Evolutionary conservation across 208 protist genomes (phyloP), one percentile per base, ranked within the genome.

Genomic region (Leishmania aethiopica): DNA sequence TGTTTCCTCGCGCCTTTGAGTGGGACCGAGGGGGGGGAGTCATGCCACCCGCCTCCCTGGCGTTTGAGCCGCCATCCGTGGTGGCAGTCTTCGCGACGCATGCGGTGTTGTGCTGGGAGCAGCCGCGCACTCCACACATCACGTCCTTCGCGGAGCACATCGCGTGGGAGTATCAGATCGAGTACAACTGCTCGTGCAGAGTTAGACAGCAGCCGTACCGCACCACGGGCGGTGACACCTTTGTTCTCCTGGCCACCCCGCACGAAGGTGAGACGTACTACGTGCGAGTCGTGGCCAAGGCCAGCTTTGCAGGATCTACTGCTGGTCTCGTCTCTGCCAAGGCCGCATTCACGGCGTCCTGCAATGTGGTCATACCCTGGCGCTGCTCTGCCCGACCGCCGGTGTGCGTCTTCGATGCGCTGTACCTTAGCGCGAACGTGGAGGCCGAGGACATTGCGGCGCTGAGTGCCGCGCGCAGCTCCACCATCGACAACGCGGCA

Each of bases 111-210:
- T 86, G 64, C 66, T 95, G 92, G 92, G 75, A 85, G 35, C 85
- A 62, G 7, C 89, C 91, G 35, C 80, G 74, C 42, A 22, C 57
- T 0, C 2, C 22, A 25, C 60, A 40, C 57, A 75, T 17, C 2
- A 76, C 37, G 3, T 15, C 78, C 28, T 79, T 87, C 8, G 74
- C 73, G 7, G 78, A 88, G 11, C 57, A 79, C 53, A 79, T 84
- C 0, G 80, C 57, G 51, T 96, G 93, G 93, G 62, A 84, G 28
- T 96, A 94, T 72, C 67, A 80, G 32, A 78, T 94, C 1, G 91
- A 94, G 84, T 94, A 92, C 86, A 88, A 51, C 71, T 89, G 86
- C 53, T 57, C 88, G 15, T 90, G 85, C 51, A 37, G 66, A 22
- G 74, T 72, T 17, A 77, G 77, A 45, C 78, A 89, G 40, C 32